Percentiles rank a stretch among this genome's conserved stretches.
Evolutionary conservation across 345 rosid genomes (phyloP).

Genomic region (Eucalyptus tenuipes): DNA sequence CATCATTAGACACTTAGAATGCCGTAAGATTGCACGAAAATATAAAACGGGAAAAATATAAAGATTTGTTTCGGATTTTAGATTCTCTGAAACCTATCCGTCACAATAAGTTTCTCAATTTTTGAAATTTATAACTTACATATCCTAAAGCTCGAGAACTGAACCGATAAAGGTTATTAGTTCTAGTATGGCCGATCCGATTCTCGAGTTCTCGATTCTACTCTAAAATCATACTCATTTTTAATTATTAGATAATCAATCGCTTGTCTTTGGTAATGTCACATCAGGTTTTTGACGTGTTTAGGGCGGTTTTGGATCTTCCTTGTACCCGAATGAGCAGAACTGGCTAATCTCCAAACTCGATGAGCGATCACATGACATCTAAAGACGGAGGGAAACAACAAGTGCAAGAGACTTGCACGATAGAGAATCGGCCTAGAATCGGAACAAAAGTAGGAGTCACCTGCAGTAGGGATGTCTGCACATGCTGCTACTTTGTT

Average conservation of each 20-base stretch:
- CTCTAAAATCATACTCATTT: fast-evolving
- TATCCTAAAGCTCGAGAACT: fast-evolving
- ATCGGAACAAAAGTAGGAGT: background rate
- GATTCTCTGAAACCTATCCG: fast-evolving
- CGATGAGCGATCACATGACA: background rate
- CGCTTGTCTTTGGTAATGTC: background rate
- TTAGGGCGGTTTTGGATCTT: background rate
- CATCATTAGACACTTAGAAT: fast-evolving
- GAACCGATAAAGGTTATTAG: too few species aligned
- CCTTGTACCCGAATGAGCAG: background rate
- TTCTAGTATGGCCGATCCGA: fast-evolving
- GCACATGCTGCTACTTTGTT: background rate
- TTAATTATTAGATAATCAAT: too few species aligned
- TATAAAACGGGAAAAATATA: too few species aligned
- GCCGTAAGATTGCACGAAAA: background rate
- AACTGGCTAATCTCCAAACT: background rate
- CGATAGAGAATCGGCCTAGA: background rate
- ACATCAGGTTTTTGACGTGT: background rate
- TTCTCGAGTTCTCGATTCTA: background rate
- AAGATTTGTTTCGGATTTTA: fast-evolving
- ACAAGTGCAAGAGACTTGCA: too few species aligned
- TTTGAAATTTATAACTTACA: too few species aligned
- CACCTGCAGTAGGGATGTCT: background rate
- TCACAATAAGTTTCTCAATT: fast-evolving
- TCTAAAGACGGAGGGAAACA: too few species aligned